Conservation (phyloP, 2,329 filamentous ascomycete genomes). For the Furcasterigmium sp. region DNA sequence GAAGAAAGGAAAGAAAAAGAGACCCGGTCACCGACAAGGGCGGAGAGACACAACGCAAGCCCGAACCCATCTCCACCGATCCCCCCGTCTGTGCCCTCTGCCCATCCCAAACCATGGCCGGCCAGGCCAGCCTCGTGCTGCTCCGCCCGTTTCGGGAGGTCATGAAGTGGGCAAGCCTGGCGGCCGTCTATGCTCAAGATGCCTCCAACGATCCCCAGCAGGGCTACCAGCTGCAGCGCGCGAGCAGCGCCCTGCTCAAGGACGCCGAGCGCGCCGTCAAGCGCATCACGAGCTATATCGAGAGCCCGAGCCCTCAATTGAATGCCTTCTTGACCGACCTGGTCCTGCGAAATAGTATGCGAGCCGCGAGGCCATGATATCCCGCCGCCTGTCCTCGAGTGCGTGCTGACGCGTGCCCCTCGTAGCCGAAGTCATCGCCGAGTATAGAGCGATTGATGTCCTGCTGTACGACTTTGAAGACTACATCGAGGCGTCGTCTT, state of each 20-base stretch:
- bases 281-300: background rate
- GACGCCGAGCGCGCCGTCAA: conserved; percentile 1
- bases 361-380: too few relatives aligned
- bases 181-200: background rate
- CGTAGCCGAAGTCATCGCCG: background rate
- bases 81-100: too few relatives aligned
- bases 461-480: conserved; percentile 39
- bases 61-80: too few relatives aligned
- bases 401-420: too few relatives aligned
- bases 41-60: too few relatives aligned
- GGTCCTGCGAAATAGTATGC: background rate
- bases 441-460: background rate
- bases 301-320: background rate
- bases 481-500: conserved; percentile 30
- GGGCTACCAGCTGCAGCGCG: background rate
- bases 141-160: background rate
- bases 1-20: too few relatives aligned
- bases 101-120: background rate
- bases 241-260: background rate
- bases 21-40: too few relatives aligned
- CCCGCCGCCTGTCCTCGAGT: too few relatives aligned
- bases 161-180: background rate
- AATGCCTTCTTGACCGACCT: background rate
- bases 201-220: background rate
- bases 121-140: background rate